phyloP scores from a whole-genome alignment of 2,329 filamentous ascomycete genomes.

The Trichophyton schoenleinii region DNA sequence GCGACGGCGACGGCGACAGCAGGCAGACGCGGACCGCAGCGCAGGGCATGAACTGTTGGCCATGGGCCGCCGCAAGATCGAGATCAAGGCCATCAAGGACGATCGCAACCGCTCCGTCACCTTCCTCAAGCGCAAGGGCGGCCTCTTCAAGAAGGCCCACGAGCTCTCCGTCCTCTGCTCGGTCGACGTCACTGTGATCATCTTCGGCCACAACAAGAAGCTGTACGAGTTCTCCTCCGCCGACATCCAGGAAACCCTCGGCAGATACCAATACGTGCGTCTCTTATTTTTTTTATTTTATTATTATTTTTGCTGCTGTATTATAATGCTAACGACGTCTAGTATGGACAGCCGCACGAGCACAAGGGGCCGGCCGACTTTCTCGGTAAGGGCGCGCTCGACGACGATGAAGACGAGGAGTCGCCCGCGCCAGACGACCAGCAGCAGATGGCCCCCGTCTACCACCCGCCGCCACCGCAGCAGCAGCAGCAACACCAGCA shows the following conservation, averaged over 20 bases:
- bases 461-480: slow-evolving; percentile 32
- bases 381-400: slow-evolving; percentile 60
- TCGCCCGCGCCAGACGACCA: slow-evolving; percentile 59
- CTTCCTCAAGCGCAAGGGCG: slow-evolving; percentile 96
- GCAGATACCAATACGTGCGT: slow-evolving; percentile 81
- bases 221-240: slow-evolving; percentile 93
- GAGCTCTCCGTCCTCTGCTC: slow-evolving; percentile 96
- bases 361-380: slow-evolving; percentile 94
- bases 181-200: slow-evolving; percentile 96
- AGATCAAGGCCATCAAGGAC: slow-evolving; percentile 99
- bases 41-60: background rate
- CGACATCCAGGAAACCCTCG: slow-evolving; percentile 83
- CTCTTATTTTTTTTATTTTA: background rate
- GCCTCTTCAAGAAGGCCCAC: slow-evolving; percentile 98
- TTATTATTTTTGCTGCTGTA: background rate
- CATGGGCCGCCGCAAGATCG: slow-evolving; percentile 96
- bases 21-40: background rate
- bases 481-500: slow-evolving; percentile 24
- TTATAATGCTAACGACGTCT: slow-evolving; percentile 3
- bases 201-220: slow-evolving; percentile 98
- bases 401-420: slow-evolving; percentile 72
- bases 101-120: slow-evolving; percentile 95
- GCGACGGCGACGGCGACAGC: background rate
- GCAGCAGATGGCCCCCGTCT: slow-evolving; percentile 18
- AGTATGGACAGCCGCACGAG: slow-evolving; percentile 90